Evolutionary conservation across 2,329 filamentous ascomycete genomes (phyloP).

Genomic region (Trichoderma brevicompactum): DNA sequence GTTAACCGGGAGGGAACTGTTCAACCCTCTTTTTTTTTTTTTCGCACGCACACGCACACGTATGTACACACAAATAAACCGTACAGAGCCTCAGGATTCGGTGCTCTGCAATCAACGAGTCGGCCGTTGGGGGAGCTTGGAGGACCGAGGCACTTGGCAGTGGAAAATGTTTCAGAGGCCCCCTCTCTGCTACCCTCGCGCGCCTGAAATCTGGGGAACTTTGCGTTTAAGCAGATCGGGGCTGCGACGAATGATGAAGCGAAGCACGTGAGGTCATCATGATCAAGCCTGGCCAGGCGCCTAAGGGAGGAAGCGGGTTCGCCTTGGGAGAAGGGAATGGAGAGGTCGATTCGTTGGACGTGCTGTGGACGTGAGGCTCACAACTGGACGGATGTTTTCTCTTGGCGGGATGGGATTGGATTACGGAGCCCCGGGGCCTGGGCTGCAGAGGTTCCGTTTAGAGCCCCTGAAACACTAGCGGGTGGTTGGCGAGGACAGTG

Average conservation of each 20-base stretch:
- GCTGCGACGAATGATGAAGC: slow-evolving; percentile 35
- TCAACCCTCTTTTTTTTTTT: neutral
- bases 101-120: neutral
- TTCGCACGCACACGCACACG: neutral
- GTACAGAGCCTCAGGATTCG: neutral
- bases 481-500: slow-evolving; percentile 29
- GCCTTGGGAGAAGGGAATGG: neutral
- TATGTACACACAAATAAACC: neutral
- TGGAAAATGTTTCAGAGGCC: slow-evolving; percentile 41
- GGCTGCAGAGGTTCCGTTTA: slow-evolving; percentile 8
- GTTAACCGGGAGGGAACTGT: slow-evolving; percentile 30
- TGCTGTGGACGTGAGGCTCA: slow-evolving; percentile 23
- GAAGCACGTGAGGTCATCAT: slow-evolving; percentile 41
- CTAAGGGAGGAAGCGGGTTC: slow-evolving; percentile 25
- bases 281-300: slow-evolving; percentile 29
- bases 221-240: slow-evolving; percentile 39
- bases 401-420: slow-evolving; percentile 15
- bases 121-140: slow-evolving; percentile 21
- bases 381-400: neutral
- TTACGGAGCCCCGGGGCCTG: neutral
- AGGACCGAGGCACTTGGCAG: slow-evolving; percentile 22
- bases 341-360: slow-evolving; percentile 11
- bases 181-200: slow-evolving; percentile 31
- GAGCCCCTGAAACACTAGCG: slow-evolving; percentile 31
- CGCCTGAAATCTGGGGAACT: slow-evolving; percentile 27